Base-by-base conservation (phyloP, 352 stramenopile species). In the Hyaloperonospora brassicae region DNA sequence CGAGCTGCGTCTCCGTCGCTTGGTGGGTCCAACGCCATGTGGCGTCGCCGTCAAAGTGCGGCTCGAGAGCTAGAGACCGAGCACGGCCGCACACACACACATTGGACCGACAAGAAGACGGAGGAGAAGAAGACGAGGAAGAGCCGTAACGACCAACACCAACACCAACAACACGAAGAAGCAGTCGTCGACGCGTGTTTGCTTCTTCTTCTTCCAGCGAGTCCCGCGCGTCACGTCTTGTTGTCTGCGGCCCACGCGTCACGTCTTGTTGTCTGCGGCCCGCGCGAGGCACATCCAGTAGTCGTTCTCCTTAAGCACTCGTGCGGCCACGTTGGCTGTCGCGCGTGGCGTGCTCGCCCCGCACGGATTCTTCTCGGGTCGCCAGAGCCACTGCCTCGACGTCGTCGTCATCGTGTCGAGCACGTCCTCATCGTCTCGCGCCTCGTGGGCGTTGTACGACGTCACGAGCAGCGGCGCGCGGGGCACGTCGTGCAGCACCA, bases 381-480 rank as follows among this genome's bases (percentile, higher is more conserved):
- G 62, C 83, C 83, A 93, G 40, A 79, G 75, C 83, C 83, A 93
- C 24, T 55, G 62, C n/a, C 55, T 47, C 14, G 66, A 64, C 38
- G 47, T 62, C 44, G 89, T 56, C 0, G 66, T 62, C 44, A 89
- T 56, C 0, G 66, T 54, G 24, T 87, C 79, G 45, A 93, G 66
- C 30, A 75, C 76, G 60, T 93, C 80, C 55, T 87, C 71, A 47
- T 93, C 83, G 52, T 93, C 83, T 41, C 64, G 63, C 24, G 80
- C 83, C 59, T 95, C 84, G 60, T 84, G 70, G 50, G 75, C 64
- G 55, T 95, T 95, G 66, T 95, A 95, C 35, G 75, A 89, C 30
- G 84, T 95, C 49, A 95, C 70, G 44, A 95, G 53, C 40, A 90
- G 60, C 25, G 83, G 83, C 34, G 76, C 69, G 23, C 63, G 17